These are phyloP conservation scores for Lentinula guzmanii DNA, from an alignment of 768 basidiomycete genomes.

Conservation along the genomic window DNA sequence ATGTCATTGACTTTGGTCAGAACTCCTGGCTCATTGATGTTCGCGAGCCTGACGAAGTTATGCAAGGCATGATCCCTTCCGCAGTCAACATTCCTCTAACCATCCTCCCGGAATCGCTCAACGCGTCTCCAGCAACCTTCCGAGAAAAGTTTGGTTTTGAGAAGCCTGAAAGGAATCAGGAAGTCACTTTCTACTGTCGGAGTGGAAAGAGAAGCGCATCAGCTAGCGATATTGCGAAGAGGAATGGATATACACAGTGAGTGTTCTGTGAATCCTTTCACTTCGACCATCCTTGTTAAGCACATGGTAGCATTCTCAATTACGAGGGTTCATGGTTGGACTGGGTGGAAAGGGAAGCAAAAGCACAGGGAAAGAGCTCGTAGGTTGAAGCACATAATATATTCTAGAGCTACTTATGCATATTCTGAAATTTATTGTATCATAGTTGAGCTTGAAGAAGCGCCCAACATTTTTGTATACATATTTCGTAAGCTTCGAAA, in stretches of 20 bases:
- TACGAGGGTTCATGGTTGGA: conserved; percentile 89
- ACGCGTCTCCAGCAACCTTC: conserved; percentile 51
- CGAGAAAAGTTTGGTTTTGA: conserved; percentile 62
- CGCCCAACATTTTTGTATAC: no score
- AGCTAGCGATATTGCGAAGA: conserved; percentile 75
- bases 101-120: conserved; percentile 61
- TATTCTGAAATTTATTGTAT: no score
- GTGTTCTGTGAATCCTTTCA: conserved; percentile 16
- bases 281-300: neutral
- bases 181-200: conserved; percentile 86
- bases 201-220: conserved; percentile 80
- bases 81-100: conserved; percentile 87
- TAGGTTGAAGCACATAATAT: neutral
- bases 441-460: no score
- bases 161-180: conserved; percentile 65
- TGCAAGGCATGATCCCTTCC: conserved; percentile 89
- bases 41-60: conserved; percentile 88
- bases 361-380: conserved; percentile 8
- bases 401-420: no score
- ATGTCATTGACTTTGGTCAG: conserved; percentile 27
- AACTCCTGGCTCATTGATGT: conserved; percentile 79
- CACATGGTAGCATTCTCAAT: conserved; percentile 47
- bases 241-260: conserved; percentile 79
- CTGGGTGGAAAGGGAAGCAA: conserved; percentile 59
- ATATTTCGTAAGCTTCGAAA: neutral